These are phyloP conservation scores for Plasmodium inui DNA, from an alignment of 169 alveolate genomes.

Conservation along the genomic window DNA sequence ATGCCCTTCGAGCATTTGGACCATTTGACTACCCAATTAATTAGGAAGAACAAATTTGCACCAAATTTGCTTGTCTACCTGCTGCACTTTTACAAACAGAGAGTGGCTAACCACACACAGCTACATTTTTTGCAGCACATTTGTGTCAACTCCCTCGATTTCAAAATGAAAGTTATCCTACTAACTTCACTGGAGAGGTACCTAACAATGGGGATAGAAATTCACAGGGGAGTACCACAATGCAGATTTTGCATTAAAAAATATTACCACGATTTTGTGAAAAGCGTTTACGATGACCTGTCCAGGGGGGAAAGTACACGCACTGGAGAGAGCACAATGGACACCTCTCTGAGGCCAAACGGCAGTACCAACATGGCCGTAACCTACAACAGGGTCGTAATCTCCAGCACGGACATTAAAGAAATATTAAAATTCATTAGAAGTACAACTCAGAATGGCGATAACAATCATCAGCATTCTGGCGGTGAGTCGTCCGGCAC, in stretches of 20 bases:
- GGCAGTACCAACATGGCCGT: not conserved
- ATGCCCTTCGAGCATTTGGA: conserved; percentile 14
- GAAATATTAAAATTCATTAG: conserved; percentile 52
- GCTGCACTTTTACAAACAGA: conserved; percentile 42
- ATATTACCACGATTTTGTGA: conserved; percentile 45
- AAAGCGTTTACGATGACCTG: conserved; percentile 38
- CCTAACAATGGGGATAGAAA: not conserved
- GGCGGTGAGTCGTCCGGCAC: not conserved
- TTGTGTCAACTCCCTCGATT: conserved; percentile 4
- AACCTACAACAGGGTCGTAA: conserved; percentile 6
- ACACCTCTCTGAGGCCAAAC: not conserved
- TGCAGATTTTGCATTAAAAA: not conserved
- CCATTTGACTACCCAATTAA: conserved; percentile 8
- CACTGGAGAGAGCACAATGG: not conserved
- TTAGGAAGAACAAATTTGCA: conserved; percentile 46
- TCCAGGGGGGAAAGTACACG: not conserved
- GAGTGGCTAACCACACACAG: not conserved
- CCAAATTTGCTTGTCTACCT: conserved; percentile 34
- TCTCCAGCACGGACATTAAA: conserved; percentile 44
- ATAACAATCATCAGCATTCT: not conserved
- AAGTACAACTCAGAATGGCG: conserved; percentile 6
- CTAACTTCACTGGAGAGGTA: conserved; percentile 45
- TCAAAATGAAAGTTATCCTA: conserved; percentile 74
- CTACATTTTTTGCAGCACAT: conserved; percentile 12
- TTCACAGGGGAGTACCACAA: not conserved